Conservation (phyloP, 2,329 filamentous ascomycete genomes). For the Gaeumannomyces sp. region DNA sequence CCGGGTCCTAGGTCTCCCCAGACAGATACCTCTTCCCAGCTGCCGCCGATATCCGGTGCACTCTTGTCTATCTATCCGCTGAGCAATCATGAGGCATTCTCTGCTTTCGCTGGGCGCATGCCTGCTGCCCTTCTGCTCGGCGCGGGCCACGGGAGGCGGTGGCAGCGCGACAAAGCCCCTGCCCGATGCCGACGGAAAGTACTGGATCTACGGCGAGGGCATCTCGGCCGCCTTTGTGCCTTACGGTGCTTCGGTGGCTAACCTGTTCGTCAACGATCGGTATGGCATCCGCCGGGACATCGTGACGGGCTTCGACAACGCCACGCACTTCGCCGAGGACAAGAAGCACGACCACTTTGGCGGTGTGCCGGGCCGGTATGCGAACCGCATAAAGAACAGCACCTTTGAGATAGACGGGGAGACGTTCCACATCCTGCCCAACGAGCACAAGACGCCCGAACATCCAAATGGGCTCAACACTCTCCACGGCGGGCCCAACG, state of each 20-base stretch:
- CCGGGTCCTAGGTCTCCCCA: neutral
- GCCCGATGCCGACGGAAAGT: constrained; percentile 59
- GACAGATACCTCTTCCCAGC: neutral
- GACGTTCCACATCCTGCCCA: constrained; percentile 52
- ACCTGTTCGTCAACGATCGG: constrained; percentile 64
- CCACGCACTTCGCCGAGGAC: constrained; percentile 61
- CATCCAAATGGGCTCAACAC: constrained; percentile 53
- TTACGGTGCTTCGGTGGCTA: constrained; percentile 68
- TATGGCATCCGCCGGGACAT: constrained; percentile 64
- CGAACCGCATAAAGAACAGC: constrained; percentile 75
- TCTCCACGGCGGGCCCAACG: constrained; percentile 63
- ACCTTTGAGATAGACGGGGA: constrained; percentile 62
- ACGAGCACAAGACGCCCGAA: constrained; percentile 52
- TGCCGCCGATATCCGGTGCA: neutral
- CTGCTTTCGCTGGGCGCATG: neutral
- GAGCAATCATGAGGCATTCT: constrained; percentile 1
- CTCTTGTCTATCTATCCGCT: neutral
- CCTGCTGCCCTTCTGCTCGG: constrained; percentile 8
- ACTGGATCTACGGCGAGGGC: constrained; percentile 61
- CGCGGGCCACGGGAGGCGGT: neutral
- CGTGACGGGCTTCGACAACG: constrained; percentile 71
- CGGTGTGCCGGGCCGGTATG: constrained; percentile 68
- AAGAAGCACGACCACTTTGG: constrained; percentile 64
- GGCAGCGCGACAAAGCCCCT: constrained; percentile 1
- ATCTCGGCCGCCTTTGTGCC: constrained; percentile 66